Evolutionary conservation across 176 grass and related monocot species (phyloP), one percentile per base, ranked within the genome.

Genomic region (Aechmea fasciata): DNA sequence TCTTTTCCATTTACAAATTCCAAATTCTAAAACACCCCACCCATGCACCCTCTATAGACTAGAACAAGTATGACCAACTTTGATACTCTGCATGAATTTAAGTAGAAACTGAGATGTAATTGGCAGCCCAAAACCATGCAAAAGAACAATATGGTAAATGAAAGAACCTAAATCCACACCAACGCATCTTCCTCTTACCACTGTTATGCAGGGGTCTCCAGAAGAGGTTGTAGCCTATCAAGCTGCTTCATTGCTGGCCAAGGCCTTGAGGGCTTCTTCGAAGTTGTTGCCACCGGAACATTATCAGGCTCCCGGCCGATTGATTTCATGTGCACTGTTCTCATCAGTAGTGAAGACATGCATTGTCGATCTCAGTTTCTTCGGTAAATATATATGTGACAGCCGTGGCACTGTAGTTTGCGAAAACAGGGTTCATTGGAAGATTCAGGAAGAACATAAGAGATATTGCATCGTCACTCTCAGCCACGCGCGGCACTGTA

Each of bases 181-280:
- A 74, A 4, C 70, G 49, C 72, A 89, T 85, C 54, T 79, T 99
- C 69, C 77, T 86, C 62, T 57, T 86, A 51, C 67, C 63, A 77
- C 64, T 87, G 74, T 99, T 82, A 50, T 87, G 90, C 49, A 93
- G 87, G 87, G 48, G 89, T 77, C 15, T 69, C 65, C 17, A 90
- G 94, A 75, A 84, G 76, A 10, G 87, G 86, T 51, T 93, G 66
- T 49, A 89, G 7, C 78, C 69, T 73, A 50, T 89, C 89, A 25
- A 83, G 67, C 79, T 93, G 84, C 84, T 79, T 99, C 57, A 81
- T 61, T 18, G 59, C 74, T 1, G 67, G 52, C 9, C 73, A 71
- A 1, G 81, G 68, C 69, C 75, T 87, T 49, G 66, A 67, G 9
- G 50, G 25, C 57, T 70, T 84, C 82, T 66, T 83, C 28, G 50